Evolutionary conservation across 2,329 filamentous ascomycete species (phyloP), one percentile per base, ranked within the genome.

Genomic region (Diatrype stigma): DNA sequence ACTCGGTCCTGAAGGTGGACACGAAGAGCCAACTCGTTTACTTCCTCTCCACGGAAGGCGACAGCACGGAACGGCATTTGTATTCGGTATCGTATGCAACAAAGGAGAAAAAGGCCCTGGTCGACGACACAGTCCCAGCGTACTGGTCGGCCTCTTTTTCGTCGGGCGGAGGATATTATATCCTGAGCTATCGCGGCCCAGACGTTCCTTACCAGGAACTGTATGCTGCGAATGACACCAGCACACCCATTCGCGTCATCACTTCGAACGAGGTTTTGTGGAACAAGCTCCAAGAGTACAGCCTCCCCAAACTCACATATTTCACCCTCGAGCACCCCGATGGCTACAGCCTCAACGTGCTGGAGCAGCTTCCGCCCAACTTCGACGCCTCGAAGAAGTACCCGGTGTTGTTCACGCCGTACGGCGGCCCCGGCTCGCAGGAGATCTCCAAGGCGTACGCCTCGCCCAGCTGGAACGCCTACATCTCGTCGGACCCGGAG

Each of bases 201-300:
- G 79, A 87, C 49, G 80, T 89, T 0, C 85, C 85, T 0, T 87
- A 86, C 67, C 84, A 88, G 60, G 82, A 86, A 55, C 73, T 89
- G 1, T 86, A 86, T 67, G 70, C 78, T 0, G 63, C 77, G 53
- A 79, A 84, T 61, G 75, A 76, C 19, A 78, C 74, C 19, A 60
- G 60, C 7, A 74, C 69, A 32, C 77, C 83, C 0, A 65, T 87
- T 8, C 77, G 80, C 6, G 81, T 77, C 0, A 73, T 89, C 8
- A 78, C 79, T 10, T 77, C 79, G 60, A 88, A 88, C 63, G 74
- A 76, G n/a, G 73, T 63, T 0, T 73, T 86, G 2, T 76, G 79
- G 60, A 65, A 73, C 22, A 75, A 69, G n/a, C 73, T 88, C 2
- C 68, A 80, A 12, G 70, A 76, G 22, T 87, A 86, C 67, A 79